A percentile compares a stretch with the other conserved stretches of the same genome.
phyloP scores from a whole-genome alignment of 768 basidiomycete species.

The Mycena albidolilacea region DNA sequence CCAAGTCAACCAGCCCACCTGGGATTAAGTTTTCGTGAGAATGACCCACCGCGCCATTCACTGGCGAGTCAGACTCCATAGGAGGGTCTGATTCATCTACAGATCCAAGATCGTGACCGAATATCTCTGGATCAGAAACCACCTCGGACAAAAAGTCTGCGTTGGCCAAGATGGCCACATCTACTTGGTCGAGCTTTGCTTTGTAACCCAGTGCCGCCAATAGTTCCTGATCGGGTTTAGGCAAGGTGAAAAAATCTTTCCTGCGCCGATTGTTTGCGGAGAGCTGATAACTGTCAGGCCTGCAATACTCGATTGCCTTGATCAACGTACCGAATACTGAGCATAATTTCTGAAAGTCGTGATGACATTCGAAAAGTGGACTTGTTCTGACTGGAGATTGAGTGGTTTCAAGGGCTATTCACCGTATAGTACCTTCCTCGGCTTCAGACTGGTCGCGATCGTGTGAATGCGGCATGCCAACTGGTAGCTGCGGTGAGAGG shows the following conservation, averaged over 20 bases:
- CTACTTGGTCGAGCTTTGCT: conserved; percentile 83
- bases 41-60: conserved; percentile 8
- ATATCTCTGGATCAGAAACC: conserved; percentile 86
- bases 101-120: conserved; percentile 66
- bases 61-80: conserved; percentile 26
- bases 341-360: conserved; percentile 83
- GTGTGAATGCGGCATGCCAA: conserved; percentile 25
- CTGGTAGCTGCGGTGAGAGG: background rate
- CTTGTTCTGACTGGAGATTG: conserved; percentile 61
- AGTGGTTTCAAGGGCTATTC: background rate
- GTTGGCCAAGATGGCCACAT: conserved; percentile 85
- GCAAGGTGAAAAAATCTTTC: conserved; percentile 83
- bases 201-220: conserved; percentile 81
- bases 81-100: conserved; percentile 44
- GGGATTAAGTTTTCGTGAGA: conserved; percentile 24
- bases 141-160: conserved; percentile 83
- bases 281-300: conserved; percentile 50
- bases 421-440: conserved; percentile 17
- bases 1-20: conserved; percentile 22
- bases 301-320: background rate
- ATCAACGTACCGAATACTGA: conserved; percentile 73
- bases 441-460: conserved; percentile 18
- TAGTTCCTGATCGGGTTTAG: conserved; percentile 77
- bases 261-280: conserved; percentile 73
- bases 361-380: conserved; percentile 83